Conservation (phyloP, 23 red algal species). For the Cyanidiococcus yangmingshanensis region DNA sequence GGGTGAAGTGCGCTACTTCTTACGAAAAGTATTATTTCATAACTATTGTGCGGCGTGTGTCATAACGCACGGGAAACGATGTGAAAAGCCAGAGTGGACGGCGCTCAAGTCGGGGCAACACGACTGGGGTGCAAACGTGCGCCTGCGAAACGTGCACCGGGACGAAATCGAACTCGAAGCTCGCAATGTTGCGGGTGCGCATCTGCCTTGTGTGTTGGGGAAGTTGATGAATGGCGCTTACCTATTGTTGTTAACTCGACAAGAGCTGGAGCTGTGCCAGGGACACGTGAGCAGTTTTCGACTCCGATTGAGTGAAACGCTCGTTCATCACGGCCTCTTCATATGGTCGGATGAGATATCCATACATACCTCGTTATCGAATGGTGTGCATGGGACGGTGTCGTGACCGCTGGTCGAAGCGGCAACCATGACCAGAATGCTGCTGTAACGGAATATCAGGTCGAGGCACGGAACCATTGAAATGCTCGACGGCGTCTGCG, state of each 20-base stretch:
- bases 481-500: no score
- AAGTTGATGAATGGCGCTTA: constrained; percentile 14
- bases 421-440: no score
- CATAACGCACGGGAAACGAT: constrained; percentile 62
- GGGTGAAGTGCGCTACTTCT: constrained; percentile 60
- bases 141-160: constrained; percentile 69
- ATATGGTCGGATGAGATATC: background rate
- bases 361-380: background rate
- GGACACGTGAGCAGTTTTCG: constrained; percentile 42
- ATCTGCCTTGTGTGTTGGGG: constrained; percentile 48
- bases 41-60: constrained; percentile 77
- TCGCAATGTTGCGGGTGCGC: background rate
- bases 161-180: constrained; percentile 62
- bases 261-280: constrained; percentile 36
- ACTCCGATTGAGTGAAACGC: constrained; percentile 20
- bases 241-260: constrained; percentile 18
- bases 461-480: no score
- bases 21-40: constrained; percentile 51
- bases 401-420: background rate
- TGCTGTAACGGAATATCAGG: background rate
- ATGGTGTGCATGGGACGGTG: background rate
- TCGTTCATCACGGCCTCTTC: background rate
- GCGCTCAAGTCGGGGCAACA: constrained; percentile 31
- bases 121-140: constrained; percentile 32
- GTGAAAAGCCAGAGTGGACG: constrained; percentile 72